Evolutionary conservation across 306 rosid species (phyloP), one percentile per base, ranked within the genome.

Genomic region (Lagenaria siceraria): DNA sequence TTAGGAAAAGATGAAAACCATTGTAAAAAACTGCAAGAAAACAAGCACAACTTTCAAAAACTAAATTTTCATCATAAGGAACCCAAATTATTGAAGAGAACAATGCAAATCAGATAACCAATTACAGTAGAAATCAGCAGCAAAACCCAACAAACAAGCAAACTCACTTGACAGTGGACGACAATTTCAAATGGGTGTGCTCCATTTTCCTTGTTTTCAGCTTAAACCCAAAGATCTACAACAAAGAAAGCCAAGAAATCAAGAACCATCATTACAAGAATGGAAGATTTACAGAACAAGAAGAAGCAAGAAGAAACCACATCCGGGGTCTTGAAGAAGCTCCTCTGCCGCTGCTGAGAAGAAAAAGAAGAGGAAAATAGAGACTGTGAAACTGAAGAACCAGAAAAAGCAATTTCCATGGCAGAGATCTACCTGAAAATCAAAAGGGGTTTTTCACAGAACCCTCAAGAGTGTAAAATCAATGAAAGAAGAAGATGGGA

Each of bases 381-480:
- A 78, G 80, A 83, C 71, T 77, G 46, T 0, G 93, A 86, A 79
- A 87, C 60, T 12, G 93, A 85, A 78, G 78, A 62, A 21, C 87
- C 77, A 0, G 85, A n/a, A 75, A 83, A 81, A n/a, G 76, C 17
- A 84, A 59, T 24, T 21, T 97, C 97, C 97, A 95, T 95, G 62
- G 82, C 79, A 84, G 85, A 79, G 73, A 29, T 63, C 33, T 54
- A 79, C 25, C 53, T 13, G 40, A 46, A 42, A 25, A 19, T 52
- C 9, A 40, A 77, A 61, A 0, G 62, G 55, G 82, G 80, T 40
- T 19, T 27, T 15, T n/a, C 48, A 33, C 69, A 19, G 63, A 64
- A 61, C n/a, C 27, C 31, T 27, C 17, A 1, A 25, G 42, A 69
- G 36, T 33, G 79, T 46, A 77, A 48, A 75, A 11, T 72, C 77